Evolutionary conservation across 2,329 filamentous ascomycete genomes (phyloP).

Genomic region (Didymella glomerata): DNA sequence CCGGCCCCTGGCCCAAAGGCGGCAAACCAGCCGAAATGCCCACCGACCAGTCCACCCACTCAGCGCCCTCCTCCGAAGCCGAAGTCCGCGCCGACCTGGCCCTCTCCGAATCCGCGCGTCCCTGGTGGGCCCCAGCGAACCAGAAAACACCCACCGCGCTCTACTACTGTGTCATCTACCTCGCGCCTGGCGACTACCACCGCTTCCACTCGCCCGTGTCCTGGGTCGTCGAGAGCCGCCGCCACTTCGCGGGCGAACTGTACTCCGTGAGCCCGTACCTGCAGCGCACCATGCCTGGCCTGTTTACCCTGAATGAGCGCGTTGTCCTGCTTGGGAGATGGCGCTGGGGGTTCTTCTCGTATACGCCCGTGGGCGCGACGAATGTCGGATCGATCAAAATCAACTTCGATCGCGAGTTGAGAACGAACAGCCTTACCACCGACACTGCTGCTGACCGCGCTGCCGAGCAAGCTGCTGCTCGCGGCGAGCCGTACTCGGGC

Average conservation of each 20-base stretch:
- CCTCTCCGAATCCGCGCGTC: constrained; percentile 66
- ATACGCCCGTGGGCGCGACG: constrained; percentile 93
- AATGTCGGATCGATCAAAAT: constrained; percentile 97
- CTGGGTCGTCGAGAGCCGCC: constrained; percentile 92
- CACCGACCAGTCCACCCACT: constrained; percentile 75
- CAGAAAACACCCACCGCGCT: constrained; percentile 67
- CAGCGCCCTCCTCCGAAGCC: constrained; percentile 76
- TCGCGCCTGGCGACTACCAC: constrained; percentile 97
- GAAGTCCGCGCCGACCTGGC: constrained; percentile 87
- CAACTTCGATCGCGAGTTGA: constrained; percentile 94
- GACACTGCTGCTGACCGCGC: constrained; percentile 91
- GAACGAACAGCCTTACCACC: constrained; percentile 89
- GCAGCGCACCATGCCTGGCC: constrained; percentile 86
- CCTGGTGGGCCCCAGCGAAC: constrained; percentile 58
- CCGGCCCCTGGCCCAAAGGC: constrained; percentile 65
- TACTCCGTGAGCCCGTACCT: constrained; percentile 96
- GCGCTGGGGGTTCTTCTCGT: constrained; percentile 98
- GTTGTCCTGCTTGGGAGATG: constrained; percentile 92
- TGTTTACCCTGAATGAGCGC: constrained; percentile 96
- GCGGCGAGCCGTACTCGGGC: constrained; percentile 85
- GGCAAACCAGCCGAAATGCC: constrained; percentile 61
- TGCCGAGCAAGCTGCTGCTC: constrained; percentile 76
- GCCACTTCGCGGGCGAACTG: constrained; percentile 97
- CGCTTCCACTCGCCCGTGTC: constrained; percentile 94
- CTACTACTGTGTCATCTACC: constrained; percentile 94